Evolutionary conservation across 306 rosid species (phyloP).

Genomic region (Acacia melanoxylon): DNA sequence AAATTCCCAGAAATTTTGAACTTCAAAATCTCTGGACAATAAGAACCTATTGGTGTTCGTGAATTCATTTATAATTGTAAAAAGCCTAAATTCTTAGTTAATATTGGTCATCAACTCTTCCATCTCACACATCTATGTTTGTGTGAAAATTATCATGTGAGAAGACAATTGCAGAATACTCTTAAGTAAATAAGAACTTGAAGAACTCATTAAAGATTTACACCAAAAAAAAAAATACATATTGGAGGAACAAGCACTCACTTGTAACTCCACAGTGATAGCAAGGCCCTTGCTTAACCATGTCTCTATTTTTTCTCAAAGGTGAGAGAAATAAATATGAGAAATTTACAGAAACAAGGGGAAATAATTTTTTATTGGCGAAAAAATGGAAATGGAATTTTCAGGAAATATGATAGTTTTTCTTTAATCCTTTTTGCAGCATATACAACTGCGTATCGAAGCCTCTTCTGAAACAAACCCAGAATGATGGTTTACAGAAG

Average conservation of each 20-base stretch:
- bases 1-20: slow-evolving; percentile 34
- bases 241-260: slow-evolving; percentile 91
- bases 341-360: slow-evolving; percentile 41
- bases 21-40: slow-evolving; percentile 31
- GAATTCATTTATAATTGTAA: slow-evolving; percentile 22
- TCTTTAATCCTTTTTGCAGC: slow-evolving; percentile 45
- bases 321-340: slow-evolving; percentile 39
- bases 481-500: slow-evolving; percentile 55
- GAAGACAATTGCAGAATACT: slow-evolving; percentile 28
- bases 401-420: slow-evolving; percentile 43
- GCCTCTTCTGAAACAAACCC: slow-evolving; percentile 63
- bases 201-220: slow-evolving; percentile 23
- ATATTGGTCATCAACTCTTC: slow-evolving; percentile 29
- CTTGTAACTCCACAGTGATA: slow-evolving; percentile 99
- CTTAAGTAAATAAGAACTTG: slow-evolving; percentile 14
- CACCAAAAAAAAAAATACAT: neutral
- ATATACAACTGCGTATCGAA: slow-evolving; percentile 43
- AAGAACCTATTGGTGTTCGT: slow-evolving; percentile 29
- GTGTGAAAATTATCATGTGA: slow-evolving; percentile 35
- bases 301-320: slow-evolving; percentile 60
- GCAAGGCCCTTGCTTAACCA: slow-evolving; percentile 99
- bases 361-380: slow-evolving; percentile 33
- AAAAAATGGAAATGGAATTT: slow-evolving; percentile 15
- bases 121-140: slow-evolving; percentile 26
- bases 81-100: slow-evolving; percentile 17